These are phyloP conservation scores for Starmerella vaccinii DNA, from an alignment of 805 yeast genomes.

Conservation along the genomic window DNA sequence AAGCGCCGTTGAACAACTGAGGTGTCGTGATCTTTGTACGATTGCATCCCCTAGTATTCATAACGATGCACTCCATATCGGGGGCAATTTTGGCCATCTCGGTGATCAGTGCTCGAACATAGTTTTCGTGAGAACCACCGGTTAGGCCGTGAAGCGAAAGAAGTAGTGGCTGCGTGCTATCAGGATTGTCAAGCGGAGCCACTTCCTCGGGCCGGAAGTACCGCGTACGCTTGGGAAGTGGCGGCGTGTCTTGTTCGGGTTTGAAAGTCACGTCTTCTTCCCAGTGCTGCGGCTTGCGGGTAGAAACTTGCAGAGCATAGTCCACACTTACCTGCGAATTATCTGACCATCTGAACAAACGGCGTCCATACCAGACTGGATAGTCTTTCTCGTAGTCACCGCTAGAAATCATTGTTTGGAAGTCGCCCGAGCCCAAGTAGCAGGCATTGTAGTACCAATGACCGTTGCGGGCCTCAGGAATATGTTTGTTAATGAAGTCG, in stretches of 20 bases:
- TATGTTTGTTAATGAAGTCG: constrained; percentile 30
- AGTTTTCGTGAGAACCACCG: constrained; percentile 77
- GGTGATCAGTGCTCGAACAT: constrained; percentile 51
- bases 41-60: constrained; percentile 71
- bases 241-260: constrained; percentile 29
- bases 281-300: constrained; percentile 32
- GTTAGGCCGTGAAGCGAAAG: constrained; percentile 66
- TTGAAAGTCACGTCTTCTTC: constrained; percentile 25
- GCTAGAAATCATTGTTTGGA: constrained; percentile 67
- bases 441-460: constrained; percentile 52
- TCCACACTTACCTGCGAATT: constrained; percentile 69
- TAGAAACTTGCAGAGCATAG: constrained; percentile 41
- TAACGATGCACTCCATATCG: constrained; percentile 54
- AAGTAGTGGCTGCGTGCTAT: constrained; percentile 45
- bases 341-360: constrained; percentile 55
- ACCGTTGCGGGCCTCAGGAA: constrained; percentile 41
- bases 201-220: constrained; percentile 42
- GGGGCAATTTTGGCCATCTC: constrained; percentile 23
- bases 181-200: constrained; percentile 26
- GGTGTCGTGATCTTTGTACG: constrained; percentile 59
- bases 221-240: constrained; percentile 45
- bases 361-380: constrained; percentile 63
- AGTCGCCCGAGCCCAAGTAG: constrained; percentile 54
- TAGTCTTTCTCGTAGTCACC: constrained; percentile 45
- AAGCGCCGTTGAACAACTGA: constrained; percentile 55